Conservation (phyloP, 129 eudicot genomes). For the Escallonia rubra region DNA sequence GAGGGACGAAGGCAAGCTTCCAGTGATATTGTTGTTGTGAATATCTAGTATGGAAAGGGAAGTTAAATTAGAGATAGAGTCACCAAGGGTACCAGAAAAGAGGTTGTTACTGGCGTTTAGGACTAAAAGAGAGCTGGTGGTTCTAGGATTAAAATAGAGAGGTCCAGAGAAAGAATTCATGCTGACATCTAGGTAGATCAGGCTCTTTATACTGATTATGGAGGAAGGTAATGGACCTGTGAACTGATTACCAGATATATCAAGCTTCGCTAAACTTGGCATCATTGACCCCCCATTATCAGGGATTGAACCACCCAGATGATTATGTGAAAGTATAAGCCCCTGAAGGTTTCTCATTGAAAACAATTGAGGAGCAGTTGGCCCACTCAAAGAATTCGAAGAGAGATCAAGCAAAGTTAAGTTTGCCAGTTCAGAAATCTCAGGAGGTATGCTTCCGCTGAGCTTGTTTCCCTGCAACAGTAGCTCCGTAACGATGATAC, state of each 20-base stretch:
- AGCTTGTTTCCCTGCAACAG: slow-evolving; percentile 57
- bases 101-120: slow-evolving; percentile 77
- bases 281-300: slow-evolving; percentile 38
- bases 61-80: slow-evolving; percentile 57
- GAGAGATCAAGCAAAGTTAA: slow-evolving; percentile 76
- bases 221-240: slow-evolving; percentile 65
- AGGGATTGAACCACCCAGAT: slow-evolving; percentile 56
- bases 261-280: slow-evolving; percentile 68
- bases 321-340: slow-evolving; percentile 62
- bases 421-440: slow-evolving; percentile 51
- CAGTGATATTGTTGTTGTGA: slow-evolving; percentile 71
- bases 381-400: slow-evolving; percentile 50
- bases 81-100: slow-evolving; percentile 52
- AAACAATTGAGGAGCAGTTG: slow-evolving; percentile 42
- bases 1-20: slow-evolving; percentile 48
- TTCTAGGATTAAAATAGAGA: slow-evolving; percentile 26
- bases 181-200: slow-evolving; percentile 69
- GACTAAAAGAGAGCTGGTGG: slow-evolving; percentile 52
- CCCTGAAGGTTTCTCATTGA: slow-evolving; percentile 81
- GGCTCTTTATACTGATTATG: slow-evolving; percentile 43
- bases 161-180: slow-evolving; percentile 62
- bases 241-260: slow-evolving; percentile 56
- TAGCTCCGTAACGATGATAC: slow-evolving; percentile 54
- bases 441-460: slow-evolving; percentile 66
- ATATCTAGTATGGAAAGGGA: slow-evolving; percentile 69